phyloP scores from a whole-genome alignment of 495 filamentous ascomycete species.

The Penicillium flavigenum region DNA sequence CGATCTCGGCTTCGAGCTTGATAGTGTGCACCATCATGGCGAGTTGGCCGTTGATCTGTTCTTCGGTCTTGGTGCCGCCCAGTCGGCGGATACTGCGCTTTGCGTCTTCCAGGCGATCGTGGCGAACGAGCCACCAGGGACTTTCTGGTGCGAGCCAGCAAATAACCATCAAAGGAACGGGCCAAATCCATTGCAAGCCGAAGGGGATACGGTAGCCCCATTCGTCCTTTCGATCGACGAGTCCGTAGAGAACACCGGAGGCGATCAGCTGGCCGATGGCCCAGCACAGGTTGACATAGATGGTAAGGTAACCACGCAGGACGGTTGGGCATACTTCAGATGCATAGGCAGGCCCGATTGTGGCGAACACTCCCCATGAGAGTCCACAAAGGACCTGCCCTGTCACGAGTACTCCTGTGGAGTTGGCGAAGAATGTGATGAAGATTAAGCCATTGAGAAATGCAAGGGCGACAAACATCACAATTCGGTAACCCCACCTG shows the following conservation, averaged over 20 bases:
- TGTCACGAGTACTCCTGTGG: slow-evolving; percentile 40
- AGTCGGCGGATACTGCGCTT: slow-evolving; percentile 42
- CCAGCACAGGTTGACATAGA: slow-evolving; percentile 66
- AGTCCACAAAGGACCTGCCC: slow-evolving; percentile 49
- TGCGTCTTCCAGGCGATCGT: slow-evolving; percentile 51
- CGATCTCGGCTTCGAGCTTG: slow-evolving; percentile 57
- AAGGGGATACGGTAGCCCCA: slow-evolving; percentile 57
- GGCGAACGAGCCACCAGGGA: slow-evolving; percentile 63
- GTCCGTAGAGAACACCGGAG: slow-evolving; percentile 53
- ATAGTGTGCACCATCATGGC: slow-evolving; percentile 63
- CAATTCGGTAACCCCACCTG: slow-evolving; percentile 45
- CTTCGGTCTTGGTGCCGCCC: slow-evolving; percentile 49
- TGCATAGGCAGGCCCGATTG: slow-evolving; percentile 60
- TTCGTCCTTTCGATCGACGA: slow-evolving; percentile 34
- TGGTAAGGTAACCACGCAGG: slow-evolving; percentile 56
- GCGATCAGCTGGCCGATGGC: slow-evolving; percentile 63
- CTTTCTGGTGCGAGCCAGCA: slow-evolving; percentile 60
- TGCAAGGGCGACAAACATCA: slow-evolving; percentile 43
- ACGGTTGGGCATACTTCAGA: slow-evolving; percentile 61
- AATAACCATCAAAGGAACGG: slow-evolving; percentile 55
- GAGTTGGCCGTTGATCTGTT: slow-evolving; percentile 42
- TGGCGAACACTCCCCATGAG: slow-evolving; percentile 54
- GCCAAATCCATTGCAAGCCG: slow-evolving; percentile 67
- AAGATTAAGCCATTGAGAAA: slow-evolving; percentile 52
- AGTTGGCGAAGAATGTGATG: slow-evolving; percentile 53